These are phyloP conservation scores for Daldinia eschscholtzii DNA, from an alignment of 2,329 filamentous ascomycete species.

Conservation along the genomic window DNA sequence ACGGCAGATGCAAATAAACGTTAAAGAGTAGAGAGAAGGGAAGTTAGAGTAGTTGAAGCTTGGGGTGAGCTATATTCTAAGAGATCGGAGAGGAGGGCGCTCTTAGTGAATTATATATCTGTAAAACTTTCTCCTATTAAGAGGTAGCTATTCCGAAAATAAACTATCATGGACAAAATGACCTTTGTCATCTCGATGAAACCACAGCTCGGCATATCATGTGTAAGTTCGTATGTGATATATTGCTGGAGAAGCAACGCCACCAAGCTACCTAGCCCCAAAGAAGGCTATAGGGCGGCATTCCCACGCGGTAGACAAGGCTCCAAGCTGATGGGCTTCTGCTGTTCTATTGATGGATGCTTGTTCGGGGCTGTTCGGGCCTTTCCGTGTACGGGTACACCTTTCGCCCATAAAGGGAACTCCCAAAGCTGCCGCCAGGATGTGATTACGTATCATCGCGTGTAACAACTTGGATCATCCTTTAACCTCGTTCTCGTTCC, in stretches of 20 bases:
- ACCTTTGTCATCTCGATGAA: neutral
- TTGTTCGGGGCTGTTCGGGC: conserved; percentile 15
- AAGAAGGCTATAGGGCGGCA: neutral
- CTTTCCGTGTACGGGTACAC: conserved; percentile 14
- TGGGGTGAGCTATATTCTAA: neutral
- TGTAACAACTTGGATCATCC: conserved; percentile 11
- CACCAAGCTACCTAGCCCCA: conserved; percentile 1
- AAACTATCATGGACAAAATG: conserved; percentile 14
- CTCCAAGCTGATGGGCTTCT: conserved; percentile 10
- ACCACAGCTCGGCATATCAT: conserved; percentile 19
- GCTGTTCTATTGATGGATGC: conserved; percentile 2
- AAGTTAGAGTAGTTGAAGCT: conserved; percentile 11
- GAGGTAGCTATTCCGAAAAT: conserved; percentile 1
- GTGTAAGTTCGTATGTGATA: conserved; percentile 28
- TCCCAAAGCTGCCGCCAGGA: conserved; percentile 3
- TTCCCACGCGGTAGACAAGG: neutral
- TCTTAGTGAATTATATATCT: conserved; percentile 23
- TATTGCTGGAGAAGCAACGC: conserved; percentile 12
- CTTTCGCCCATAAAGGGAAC: conserved; percentile 5
- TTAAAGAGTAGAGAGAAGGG: neutral
- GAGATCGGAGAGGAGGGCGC: neutral
- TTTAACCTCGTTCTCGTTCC: neutral
- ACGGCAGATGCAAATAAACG: neutral
- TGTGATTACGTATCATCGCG: conserved; percentile 11
- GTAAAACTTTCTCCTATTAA: neutral